phyloP scores from a whole-genome alignment of 1,284 basidiomycete genomes.

The Leccinum variabile region DNA sequence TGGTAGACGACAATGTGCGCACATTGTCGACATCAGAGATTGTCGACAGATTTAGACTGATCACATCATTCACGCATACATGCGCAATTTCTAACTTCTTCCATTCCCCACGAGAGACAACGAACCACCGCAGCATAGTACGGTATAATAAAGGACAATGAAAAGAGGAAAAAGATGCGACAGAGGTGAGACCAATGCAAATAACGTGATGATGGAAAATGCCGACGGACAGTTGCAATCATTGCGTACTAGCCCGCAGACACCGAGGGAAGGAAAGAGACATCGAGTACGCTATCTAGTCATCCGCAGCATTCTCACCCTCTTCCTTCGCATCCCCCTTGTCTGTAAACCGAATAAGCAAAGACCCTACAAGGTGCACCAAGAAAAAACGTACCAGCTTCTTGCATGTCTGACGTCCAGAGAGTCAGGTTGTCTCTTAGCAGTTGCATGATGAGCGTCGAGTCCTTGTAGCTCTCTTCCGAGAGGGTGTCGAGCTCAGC shows the following conservation, averaged over 20 bases:
- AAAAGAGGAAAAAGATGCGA: slow-evolving; percentile 33
- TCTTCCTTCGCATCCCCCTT: slow-evolving; percentile 73
- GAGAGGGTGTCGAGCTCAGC: slow-evolving; percentile 99
- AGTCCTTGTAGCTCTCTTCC: slow-evolving; percentile 99
- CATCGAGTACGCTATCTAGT: slow-evolving; percentile 38
- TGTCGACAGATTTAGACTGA: neutral
- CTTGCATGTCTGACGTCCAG: slow-evolving; percentile 98
- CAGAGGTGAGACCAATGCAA: slow-evolving; percentile 36
- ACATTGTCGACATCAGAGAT: neutral
- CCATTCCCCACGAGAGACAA: slow-evolving; percentile 35
- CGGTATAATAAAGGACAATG: slow-evolving; percentile 39
- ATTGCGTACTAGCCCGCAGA: slow-evolving; percentile 12
- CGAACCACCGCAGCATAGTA: slow-evolving; percentile 33
- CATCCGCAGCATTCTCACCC: slow-evolving; percentile 56
- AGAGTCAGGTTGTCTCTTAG: slow-evolving; percentile 98
- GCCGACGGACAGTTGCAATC: slow-evolving; percentile 13
- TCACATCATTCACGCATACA: neutral
- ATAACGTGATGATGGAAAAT: slow-evolving; percentile 28
- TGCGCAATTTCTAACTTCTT: slow-evolving; percentile 29
- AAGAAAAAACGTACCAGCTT: slow-evolving; percentile 58
- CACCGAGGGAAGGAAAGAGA: slow-evolving; percentile 4
- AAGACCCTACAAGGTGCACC: neutral
- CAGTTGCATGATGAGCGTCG: slow-evolving; percentile 98
- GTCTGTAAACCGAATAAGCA: slow-evolving; percentile 42
- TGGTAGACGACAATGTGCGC: neutral